Conservation (phyloP, 495 filamentous ascomycete genomes). For the Parmelia sp. region DNA sequence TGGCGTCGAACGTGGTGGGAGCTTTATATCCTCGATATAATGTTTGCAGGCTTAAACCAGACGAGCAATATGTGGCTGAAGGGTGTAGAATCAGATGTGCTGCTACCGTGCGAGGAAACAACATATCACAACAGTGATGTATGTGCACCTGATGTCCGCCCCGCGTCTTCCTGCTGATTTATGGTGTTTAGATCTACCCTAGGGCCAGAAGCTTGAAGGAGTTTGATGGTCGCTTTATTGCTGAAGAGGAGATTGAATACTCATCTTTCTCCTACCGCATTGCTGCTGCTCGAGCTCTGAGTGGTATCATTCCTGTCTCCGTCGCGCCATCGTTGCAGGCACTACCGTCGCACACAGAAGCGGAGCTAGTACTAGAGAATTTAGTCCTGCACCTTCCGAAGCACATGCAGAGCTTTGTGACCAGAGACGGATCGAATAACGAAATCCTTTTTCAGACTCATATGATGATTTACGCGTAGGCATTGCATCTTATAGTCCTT, state of each 20-base stretch:
- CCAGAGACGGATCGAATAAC: constrained; percentile 62
- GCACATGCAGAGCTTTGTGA: constrained; percentile 65
- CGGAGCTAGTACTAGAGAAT: constrained; percentile 72
- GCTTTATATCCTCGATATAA: too few species aligned
- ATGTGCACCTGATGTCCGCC: too few species aligned
- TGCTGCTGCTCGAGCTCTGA: constrained; percentile 66
- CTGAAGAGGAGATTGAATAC: constrained; percentile 22
- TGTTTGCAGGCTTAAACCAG: too few species aligned
- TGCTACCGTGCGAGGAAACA: too few species aligned
- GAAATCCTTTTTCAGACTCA: constrained; percentile 90
- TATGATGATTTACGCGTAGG: constrained; percentile 65
- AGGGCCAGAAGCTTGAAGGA: neutral
- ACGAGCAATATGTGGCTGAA: too few species aligned
- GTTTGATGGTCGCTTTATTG: constrained; percentile 1
- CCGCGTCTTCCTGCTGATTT: neutral
- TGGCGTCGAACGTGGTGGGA: too few species aligned
- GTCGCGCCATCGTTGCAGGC: constrained; percentile 30
- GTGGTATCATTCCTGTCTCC: constrained; percentile 58
- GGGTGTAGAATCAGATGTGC: too few species aligned
- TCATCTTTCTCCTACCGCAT: constrained; percentile 45
- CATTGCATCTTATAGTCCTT: constrained; percentile 32
- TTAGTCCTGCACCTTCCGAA: constrained; percentile 76
- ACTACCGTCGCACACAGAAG: constrained; percentile 42
- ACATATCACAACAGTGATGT: too few species aligned
- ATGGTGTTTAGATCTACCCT: neutral